These are phyloP conservation scores for Leersia perrieri DNA, from an alignment of 176 grass and related monocot species.

Conservation along the genomic window DNA sequence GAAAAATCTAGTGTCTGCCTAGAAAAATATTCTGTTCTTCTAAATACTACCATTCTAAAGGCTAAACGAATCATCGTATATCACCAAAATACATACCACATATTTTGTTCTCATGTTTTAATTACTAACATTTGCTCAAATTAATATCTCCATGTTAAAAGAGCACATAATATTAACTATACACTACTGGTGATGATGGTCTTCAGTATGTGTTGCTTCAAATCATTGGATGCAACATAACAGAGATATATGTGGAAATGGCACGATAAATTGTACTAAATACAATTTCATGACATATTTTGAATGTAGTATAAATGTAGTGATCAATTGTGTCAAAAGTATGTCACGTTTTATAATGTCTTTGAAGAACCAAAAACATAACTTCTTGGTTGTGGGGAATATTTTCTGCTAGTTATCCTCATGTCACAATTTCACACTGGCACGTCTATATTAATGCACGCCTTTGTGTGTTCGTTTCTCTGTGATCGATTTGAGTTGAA, in stretches of 20 bases:
- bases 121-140: too few species aligned
- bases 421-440: not conserved
- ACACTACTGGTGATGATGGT: too few species aligned
- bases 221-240: not conserved
- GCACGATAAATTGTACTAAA: not conserved
- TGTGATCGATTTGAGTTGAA: not conserved
- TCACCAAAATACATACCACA: too few species aligned
- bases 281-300: not conserved
- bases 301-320: not conserved
- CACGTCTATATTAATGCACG: not conserved
- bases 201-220: too few species aligned
- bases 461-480: conserved; percentile 16
- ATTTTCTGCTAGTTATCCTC: not conserved
- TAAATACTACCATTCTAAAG: not conserved
- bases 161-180: not conserved
- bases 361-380: not conserved
- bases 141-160: not conserved
- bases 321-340: too few species aligned
- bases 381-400: not conserved
- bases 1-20: not conserved
- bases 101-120: too few species aligned
- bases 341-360: not conserved
- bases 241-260: not conserved
- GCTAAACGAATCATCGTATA: too few species aligned
- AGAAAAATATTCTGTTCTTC: not conserved